Conservation (phyloP, 768 basidiomycete genomes). For the Tricholoma sp. region DNA sequence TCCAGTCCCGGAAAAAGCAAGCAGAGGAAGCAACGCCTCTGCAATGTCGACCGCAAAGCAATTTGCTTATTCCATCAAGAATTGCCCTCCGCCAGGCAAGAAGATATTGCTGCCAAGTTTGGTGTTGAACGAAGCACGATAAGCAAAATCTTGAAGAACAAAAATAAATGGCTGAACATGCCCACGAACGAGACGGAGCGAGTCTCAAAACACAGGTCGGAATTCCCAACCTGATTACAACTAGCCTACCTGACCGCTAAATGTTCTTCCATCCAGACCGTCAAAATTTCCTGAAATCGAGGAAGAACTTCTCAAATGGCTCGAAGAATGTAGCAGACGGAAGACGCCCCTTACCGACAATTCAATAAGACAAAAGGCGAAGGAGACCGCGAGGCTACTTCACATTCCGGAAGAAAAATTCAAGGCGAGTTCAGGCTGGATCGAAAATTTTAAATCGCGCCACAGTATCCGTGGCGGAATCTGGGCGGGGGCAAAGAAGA, state of each 20-base stretch:
- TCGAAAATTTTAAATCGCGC: constrained; percentile 87
- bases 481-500: constrained; percentile 39
- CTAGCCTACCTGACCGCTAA: constrained; percentile 9
- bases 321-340: constrained; percentile 46
- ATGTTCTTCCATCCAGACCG: constrained; percentile 37
- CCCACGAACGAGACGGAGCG: constrained; percentile 52
- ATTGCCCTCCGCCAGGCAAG: constrained; percentile 69
- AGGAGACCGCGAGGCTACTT: constrained; percentile 53
- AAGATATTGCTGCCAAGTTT: constrained; percentile 74
- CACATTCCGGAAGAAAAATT: constrained; percentile 66
- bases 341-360: constrained; percentile 57
- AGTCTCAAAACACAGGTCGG: constrained; percentile 67
- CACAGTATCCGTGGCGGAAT: constrained; percentile 68
- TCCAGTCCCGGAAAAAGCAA: constrained; percentile 21
- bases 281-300: constrained; percentile 83
- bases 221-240: constrained; percentile 6
- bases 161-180: constrained; percentile 74
- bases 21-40: constrained; percentile 69
- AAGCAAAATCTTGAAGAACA: constrained; percentile 85
- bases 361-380: constrained; percentile 58
- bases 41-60: constrained; percentile 65
- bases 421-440: constrained; percentile 90
- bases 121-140: constrained; percentile 90
- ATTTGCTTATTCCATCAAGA: constrained; percentile 66
- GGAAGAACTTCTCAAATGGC: constrained; percentile 52